Evolutionary conservation across 2,329 filamentous ascomycete genomes (phyloP).

Genomic region (Dactylellina parvicollis): DNA sequence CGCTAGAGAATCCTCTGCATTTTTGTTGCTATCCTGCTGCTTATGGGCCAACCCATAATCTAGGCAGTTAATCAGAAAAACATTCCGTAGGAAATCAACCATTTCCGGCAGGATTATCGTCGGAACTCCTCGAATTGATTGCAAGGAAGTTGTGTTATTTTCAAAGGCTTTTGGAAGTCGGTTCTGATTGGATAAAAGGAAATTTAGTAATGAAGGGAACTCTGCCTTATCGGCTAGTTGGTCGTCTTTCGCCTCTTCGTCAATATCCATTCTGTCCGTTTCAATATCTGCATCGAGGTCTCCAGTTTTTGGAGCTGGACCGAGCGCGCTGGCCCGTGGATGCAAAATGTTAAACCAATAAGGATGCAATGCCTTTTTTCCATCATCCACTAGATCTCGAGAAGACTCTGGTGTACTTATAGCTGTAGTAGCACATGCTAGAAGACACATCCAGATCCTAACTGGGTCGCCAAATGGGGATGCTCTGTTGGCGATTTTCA

Average conservation of each 20-base stretch:
- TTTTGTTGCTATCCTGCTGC: slow-evolving; percentile 59
- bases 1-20: slow-evolving; percentile 64
- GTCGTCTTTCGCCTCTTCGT: slow-evolving; percentile 26
- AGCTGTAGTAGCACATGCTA: slow-evolving; percentile 66
- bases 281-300: slow-evolving; percentile 36
- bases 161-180: slow-evolving; percentile 59
- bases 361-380: slow-evolving; percentile 76
- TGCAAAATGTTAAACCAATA: slow-evolving; percentile 76
- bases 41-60: slow-evolving; percentile 17
- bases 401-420: slow-evolving; percentile 74
- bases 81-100: slow-evolving; percentile 43
- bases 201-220: slow-evolving; percentile 63
- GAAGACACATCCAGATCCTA: slow-evolving; percentile 86
- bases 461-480: slow-evolving; percentile 80
- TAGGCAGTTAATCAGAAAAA: slow-evolving; percentile 34
- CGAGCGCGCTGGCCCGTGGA: slow-evolving; percentile 56
- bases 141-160: slow-evolving; percentile 22
- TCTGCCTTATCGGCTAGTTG: slow-evolving; percentile 60
- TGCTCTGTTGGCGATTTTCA: slow-evolving; percentile 90
- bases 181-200: slow-evolving; percentile 62
- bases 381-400: slow-evolving; percentile 88
- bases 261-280: slow-evolving; percentile 56
- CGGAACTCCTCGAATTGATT: slow-evolving; percentile 48
- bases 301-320: slow-evolving; percentile 18
- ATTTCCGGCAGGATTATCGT: slow-evolving; percentile 52